phyloP scores from a whole-genome alignment of 192 early-diverging fungal species.

The Entrophospora sp. region DNA sequence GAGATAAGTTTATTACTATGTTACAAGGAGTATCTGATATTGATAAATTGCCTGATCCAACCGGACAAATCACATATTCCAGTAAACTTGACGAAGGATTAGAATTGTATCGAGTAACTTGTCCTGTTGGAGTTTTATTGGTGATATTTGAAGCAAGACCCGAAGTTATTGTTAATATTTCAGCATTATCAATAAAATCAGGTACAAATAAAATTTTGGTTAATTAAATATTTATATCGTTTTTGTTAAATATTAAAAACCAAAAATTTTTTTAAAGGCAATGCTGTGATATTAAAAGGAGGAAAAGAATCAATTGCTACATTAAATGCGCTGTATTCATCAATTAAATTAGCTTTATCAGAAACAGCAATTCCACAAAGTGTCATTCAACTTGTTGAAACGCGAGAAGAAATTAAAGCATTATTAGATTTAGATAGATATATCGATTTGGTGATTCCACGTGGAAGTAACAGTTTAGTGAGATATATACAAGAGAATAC shows the following conservation, averaged over 20 bases:
- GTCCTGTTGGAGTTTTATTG: conserved; percentile 90
- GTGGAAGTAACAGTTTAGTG: conserved; percentile 88
- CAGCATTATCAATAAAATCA: conserved; percentile 90
- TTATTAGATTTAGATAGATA: conserved; percentile 83
- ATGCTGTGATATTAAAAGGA: conserved; percentile 97
- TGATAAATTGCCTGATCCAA: conserved; percentile 74
- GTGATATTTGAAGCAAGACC: conserved; percentile 98
- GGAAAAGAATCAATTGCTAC: conserved; percentile 85
- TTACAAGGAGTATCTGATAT: conserved; percentile 88
- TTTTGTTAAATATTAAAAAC: no score
- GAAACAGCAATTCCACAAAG: conserved; percentile 51
- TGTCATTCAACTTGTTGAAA: conserved; percentile 82
- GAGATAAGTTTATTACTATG: conserved; percentile 80
- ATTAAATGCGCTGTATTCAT: conserved; percentile 64
- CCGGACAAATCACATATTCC: conserved; percentile 69
- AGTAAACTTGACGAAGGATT: conserved; percentile 73
- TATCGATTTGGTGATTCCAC: conserved; percentile 93
- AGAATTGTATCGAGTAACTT: conserved; percentile 82
- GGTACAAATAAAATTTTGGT: conserved; percentile 34
- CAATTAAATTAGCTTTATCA: conserved; percentile 72
- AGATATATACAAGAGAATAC: conserved; percentile 87
- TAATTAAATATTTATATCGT: no score
- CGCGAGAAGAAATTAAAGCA: conserved; percentile 78
- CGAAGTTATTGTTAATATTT: conserved; percentile 97
- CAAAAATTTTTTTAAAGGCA: conserved; percentile 47